Evolutionary conservation across 2,329 filamentous ascomycete species (phyloP).

Genomic region (Trichophyton simii): DNA sequence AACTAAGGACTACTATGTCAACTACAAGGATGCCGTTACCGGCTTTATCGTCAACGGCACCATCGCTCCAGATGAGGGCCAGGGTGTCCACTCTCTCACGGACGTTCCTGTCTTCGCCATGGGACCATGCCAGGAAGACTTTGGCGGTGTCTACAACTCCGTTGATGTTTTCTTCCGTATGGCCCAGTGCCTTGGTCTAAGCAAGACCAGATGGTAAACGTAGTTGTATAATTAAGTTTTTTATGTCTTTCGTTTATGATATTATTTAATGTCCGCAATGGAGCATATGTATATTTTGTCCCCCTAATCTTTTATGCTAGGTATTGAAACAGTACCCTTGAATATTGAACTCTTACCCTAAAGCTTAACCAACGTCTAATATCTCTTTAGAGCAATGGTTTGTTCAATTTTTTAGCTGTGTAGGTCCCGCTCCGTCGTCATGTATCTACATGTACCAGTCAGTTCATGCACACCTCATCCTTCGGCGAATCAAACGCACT

Average conservation of each 20-base stretch:
- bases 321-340: not conserved
- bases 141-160: conserved; percentile 45
- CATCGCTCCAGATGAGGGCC: conserved; percentile 47
- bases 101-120: conserved; percentile 67
- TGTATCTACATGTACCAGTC: conserved; percentile 6
- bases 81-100: conserved; percentile 65
- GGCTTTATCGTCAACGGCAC: conserved; percentile 69
- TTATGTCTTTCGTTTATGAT: not conserved
- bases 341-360: not conserved
- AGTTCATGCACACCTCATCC: not conserved
- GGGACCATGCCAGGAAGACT: conserved; percentile 66
- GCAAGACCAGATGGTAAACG: not conserved
- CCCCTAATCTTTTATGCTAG: not conserved
- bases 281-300: not conserved
- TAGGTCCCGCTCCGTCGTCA: not conserved
- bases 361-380: not conserved
- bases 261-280: not conserved
- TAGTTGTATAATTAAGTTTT: not conserved
- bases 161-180: conserved; percentile 32
- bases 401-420: not conserved
- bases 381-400: not conserved
- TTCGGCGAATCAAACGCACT: conserved; percentile 16
- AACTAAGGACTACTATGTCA: conserved; percentile 49
- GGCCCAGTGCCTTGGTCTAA: conserved; percentile 26
- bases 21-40: conserved; percentile 51